Base-by-base conservation (phyloP, 208 protist genomes). In the Acanthamoeba triangularis region DNA sequence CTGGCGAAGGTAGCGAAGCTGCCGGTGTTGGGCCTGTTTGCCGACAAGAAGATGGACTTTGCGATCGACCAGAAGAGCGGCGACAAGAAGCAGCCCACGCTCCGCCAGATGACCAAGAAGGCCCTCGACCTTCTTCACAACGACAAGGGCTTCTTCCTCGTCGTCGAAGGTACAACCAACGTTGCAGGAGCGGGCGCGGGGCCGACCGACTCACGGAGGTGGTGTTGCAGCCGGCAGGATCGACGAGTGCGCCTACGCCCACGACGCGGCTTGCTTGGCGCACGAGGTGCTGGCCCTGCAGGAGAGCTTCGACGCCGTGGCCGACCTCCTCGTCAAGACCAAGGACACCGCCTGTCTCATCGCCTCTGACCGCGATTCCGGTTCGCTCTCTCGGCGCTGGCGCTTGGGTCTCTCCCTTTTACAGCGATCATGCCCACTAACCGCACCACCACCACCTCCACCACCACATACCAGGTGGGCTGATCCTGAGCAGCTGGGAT, bases 41-140 rank as follows among this genome's bases (percentile, higher is more conserved):
- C 80, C 30, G 80, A 90, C 28, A 25, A 35, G 8, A 37, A 65
- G 44, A 33, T 90, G 44, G n/a, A 41, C 49, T 90, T 90, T 63
- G 80, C 44, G 6, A 90, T 90, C 20, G 80, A 90, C 11, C 49
- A n/a, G 7, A 54, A 30, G 44, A 54, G 23, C 44, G 18, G 10
- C 41, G 41, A 59, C 18, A 23, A 90, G 78, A n/a, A 35, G 49
- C 80, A 90, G 80, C 80, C 80, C 44, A 56, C 80, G 3, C 80
- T 90, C 16, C 16, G 11, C 49, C 44, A 90, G 52, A 90, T 90
- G 80, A 90, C 80, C 30, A 56, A 41, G 52, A 61, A 65, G 49
- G 80, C 80, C 13, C 80, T 90, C 49, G 80, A 90, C 33, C 80
- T 90, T 14, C 49, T 90, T 16, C 80, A 90, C 49, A 90, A 90